Evolutionary conservation across 768 basidiomycete species (phyloP).

Genomic region (Tulasnella sp.): DNA sequence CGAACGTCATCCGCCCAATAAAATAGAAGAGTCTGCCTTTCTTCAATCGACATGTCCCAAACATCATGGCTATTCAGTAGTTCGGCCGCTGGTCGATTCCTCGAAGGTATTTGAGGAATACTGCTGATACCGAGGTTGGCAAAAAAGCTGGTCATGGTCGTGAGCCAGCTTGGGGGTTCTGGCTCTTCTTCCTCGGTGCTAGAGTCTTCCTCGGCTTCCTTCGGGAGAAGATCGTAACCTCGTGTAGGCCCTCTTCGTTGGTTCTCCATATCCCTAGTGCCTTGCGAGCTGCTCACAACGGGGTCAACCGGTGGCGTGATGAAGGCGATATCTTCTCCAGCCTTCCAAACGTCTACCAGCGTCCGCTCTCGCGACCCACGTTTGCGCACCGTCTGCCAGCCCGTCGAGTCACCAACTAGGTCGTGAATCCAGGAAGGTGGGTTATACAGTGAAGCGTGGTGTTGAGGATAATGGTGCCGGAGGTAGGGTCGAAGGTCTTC

Average conservation of each 20-base stretch:
- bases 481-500: slow-evolving; percentile 47
- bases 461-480: slow-evolving; percentile 48
- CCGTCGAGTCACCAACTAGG: slow-evolving; percentile 29
- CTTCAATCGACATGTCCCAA: slow-evolving; percentile 54
- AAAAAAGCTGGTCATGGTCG: not conserved
- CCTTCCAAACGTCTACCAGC: slow-evolving; percentile 52
- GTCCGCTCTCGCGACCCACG: not conserved
- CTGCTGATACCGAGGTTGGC: slow-evolving; percentile 38
- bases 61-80: slow-evolving; percentile 43
- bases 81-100: slow-evolving; percentile 40
- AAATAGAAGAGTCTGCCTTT: slow-evolving; percentile 46
- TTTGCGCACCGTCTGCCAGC: slow-evolving; percentile 17
- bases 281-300: not conserved
- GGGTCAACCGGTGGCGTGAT: not conserved
- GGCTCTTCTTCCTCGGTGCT: not conserved
- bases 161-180: not conserved
- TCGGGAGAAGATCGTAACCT: not conserved
- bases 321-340: slow-evolving; percentile 49
- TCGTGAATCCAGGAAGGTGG: slow-evolving; percentile 51
- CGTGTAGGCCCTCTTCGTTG: not conserved
- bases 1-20: slow-evolving; percentile 52
- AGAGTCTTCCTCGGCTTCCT: not conserved
- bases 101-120: slow-evolving; percentile 43
- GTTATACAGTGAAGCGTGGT: slow-evolving; percentile 42
- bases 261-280: not conserved